Conservation (phyloP, 345 rosid genomes). For the Balakata baccata region DNA sequence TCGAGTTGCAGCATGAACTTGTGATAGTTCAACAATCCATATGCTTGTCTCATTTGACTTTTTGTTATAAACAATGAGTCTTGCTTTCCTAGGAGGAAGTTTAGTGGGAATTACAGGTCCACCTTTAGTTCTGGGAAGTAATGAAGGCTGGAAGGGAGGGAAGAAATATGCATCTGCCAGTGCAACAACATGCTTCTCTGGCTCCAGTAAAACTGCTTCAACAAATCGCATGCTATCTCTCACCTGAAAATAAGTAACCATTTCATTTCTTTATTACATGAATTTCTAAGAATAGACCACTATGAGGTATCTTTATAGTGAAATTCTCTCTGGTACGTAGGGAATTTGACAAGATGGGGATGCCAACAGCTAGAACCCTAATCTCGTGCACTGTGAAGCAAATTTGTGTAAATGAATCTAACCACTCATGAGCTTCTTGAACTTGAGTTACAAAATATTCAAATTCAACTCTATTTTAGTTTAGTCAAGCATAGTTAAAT, state of each 20-base stretch:
- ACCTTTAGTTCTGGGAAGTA: constrained; percentile 77
- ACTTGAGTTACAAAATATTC: neutral
- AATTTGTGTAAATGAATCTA: neutral
- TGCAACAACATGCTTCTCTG: constrained; percentile 75
- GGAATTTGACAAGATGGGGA: neutral
- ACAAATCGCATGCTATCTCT: constrained; percentile 91
- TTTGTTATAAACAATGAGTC: constrained; percentile 75
- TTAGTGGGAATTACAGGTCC: constrained; percentile 81
- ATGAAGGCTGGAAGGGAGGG: constrained; percentile 94
- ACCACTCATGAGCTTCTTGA: neutral
- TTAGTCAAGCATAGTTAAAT: too few species aligned
- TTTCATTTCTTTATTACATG: neutral
- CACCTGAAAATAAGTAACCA: constrained; percentile 48
- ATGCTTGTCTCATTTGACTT: constrained; percentile 81
- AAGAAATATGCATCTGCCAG: constrained; percentile 92
- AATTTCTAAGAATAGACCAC: neutral
- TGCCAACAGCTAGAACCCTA: neutral
- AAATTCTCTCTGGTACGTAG: neutral
- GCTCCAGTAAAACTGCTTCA: constrained; percentile 79
- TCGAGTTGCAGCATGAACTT: constrained; percentile 84
- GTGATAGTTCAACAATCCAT: constrained; percentile 75
- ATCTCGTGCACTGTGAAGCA: neutral
- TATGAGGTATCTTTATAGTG: neutral
- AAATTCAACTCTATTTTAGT: neutral
- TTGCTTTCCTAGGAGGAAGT: constrained; percentile 85